Evolutionary conservation across 306 rosid genomes (phyloP), one percentile per base, ranked within the genome.

Genomic region (Acacia confusa): DNA sequence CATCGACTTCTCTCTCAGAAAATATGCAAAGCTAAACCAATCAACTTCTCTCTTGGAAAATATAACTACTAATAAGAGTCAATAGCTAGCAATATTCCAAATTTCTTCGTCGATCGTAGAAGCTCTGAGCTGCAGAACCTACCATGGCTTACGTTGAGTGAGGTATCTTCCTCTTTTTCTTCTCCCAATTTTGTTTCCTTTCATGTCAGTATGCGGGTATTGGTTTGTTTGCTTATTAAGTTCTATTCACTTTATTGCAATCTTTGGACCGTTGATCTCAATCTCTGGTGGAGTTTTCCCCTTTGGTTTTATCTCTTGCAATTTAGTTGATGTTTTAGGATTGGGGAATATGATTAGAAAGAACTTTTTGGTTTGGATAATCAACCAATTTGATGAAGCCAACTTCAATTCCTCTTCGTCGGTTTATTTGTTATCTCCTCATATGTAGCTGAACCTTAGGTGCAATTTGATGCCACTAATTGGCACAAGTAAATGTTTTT

Each of bases 91-190:
- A 7, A 10, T 41, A 14, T 38, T 47, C 10, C 2, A 50, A 27
- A 74, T 86, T 64, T 9, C 67, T 20, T 24, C 22, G 4, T 77
- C 79, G 10, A 19, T 83, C 47, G 79, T 55, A 61, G 76, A 78
- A 65, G 77, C 55, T 61, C 78, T 63, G 19, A 22, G 13, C 48
- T n/a, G 45, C 20, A 52, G 17, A 52, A 17, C 36, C 67, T 14
- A n/a, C 82, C 84, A 87, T 87, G 90, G 88, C 90, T 30, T 87
- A 87, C 90, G 86, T 87, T 25, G 90, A 87, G 78, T 55, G 82
- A 84, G 90, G 88, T 87, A 87, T 63, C 16, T 43, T 64, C 52
- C n/a, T 78, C 52, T 64, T 70, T 47, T 45, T 55, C 44, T n/a
- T 34, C 47, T 2, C 73, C 36, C 64, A 48, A 17, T 28, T 27